A percentile compares a stretch with the other conserved stretches of the same genome.
These are phyloP conservation scores for Penstemon newberryi DNA, from an alignment of 257 asterid species.

Conservation along the genomic window DNA sequence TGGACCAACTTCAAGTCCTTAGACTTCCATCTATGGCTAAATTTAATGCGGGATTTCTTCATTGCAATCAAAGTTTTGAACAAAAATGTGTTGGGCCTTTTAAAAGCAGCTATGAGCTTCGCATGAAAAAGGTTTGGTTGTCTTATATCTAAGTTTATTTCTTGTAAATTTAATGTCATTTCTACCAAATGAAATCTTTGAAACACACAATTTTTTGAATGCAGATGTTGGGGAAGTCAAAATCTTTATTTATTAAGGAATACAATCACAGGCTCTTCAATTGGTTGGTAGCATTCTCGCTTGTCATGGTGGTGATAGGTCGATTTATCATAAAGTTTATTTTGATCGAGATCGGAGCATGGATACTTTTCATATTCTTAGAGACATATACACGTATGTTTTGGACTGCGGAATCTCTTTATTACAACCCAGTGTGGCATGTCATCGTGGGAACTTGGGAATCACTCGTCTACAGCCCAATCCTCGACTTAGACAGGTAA, in stretches of 20 bases:
- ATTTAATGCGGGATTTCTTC: constrained; percentile 89
- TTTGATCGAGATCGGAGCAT: constrained; percentile 82
- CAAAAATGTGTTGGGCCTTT: constrained; percentile 90
- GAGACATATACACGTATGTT: constrained; percentile 96
- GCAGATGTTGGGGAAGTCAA: constrained; percentile 97
- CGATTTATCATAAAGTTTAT: constrained; percentile 84
- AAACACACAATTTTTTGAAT: constrained; percentile 14
- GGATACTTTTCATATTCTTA: constrained; percentile 93
- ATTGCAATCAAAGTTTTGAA: constrained; percentile 86
- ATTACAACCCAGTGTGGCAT: constrained; percentile 95
- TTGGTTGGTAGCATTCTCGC: constrained; percentile 94
- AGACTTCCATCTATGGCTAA: constrained; percentile 98
- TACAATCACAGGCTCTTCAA: constrained; percentile 92
- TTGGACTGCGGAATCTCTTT: constrained; percentile 95
- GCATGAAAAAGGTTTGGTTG: constrained; percentile 77
- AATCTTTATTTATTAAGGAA: constrained; percentile 82
- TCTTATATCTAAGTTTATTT: neutral
- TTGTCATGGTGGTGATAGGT: constrained; percentile 95
- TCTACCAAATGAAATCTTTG: constrained; percentile 13
- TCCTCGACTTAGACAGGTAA: constrained; percentile 95
- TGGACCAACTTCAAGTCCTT: constrained; percentile 95
- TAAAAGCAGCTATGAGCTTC: constrained; percentile 72
- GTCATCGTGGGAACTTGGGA: constrained; percentile 85
- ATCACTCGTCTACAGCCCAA: constrained; percentile 84
- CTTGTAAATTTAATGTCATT: neutral